Percentiles rank a stretch among this genome's conserved stretches.
Conservation (phyloP, 768 basidiomycete species). For the Rossbeevera mucosa region DNA sequence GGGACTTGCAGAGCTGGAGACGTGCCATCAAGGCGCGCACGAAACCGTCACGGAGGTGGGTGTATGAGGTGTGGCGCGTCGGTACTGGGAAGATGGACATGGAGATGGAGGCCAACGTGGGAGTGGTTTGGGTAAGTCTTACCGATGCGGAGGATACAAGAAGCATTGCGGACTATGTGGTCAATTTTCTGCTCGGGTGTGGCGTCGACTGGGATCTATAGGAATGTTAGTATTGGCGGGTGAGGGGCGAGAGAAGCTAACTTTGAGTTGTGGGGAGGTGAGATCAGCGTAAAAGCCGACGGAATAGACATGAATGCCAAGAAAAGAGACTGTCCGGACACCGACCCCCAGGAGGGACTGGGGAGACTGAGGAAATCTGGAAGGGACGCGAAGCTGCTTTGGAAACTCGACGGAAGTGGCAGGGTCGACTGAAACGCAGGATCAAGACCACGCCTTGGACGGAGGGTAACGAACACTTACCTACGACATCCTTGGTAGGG, state of each 20-base stretch:
- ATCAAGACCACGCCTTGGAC: neutral
- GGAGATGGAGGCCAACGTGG: neutral
- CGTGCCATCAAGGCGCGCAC: slow-evolving; percentile 67
- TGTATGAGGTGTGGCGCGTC: slow-evolving; percentile 69
- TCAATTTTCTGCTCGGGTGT: slow-evolving; percentile 66
- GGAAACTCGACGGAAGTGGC: slow-evolving; percentile 75
- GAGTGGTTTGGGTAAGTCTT: slow-evolving; percentile 12
- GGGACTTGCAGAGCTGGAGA: slow-evolving; percentile 47
- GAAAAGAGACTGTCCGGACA: slow-evolving; percentile 84
- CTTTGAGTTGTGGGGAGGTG: slow-evolving; percentile 55
- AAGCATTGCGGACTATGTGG: slow-evolving; percentile 59
- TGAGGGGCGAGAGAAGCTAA: slow-evolving; percentile 23
- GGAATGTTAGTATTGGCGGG: neutral
- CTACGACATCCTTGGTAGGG: slow-evolving; percentile 26
- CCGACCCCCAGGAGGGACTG: slow-evolving; percentile 79
- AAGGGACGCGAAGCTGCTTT: slow-evolving; percentile 55
- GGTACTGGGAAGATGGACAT: slow-evolving; percentile 49
- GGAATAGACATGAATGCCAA: slow-evolving; percentile 84
- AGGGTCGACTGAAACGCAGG: slow-evolving; percentile 51
- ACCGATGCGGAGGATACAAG: slow-evolving; percentile 76
- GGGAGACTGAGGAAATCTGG: slow-evolving; percentile 55
- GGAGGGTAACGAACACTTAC: slow-evolving; percentile 6
- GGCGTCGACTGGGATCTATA: slow-evolving; percentile 52
- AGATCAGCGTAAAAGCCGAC: slow-evolving; percentile 89
- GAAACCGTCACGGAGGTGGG: slow-evolving; percentile 81